Evolutionary conservation across 257 asterid genomes (phyloP).

Genomic region (Solanum ossicruentum): DNA sequence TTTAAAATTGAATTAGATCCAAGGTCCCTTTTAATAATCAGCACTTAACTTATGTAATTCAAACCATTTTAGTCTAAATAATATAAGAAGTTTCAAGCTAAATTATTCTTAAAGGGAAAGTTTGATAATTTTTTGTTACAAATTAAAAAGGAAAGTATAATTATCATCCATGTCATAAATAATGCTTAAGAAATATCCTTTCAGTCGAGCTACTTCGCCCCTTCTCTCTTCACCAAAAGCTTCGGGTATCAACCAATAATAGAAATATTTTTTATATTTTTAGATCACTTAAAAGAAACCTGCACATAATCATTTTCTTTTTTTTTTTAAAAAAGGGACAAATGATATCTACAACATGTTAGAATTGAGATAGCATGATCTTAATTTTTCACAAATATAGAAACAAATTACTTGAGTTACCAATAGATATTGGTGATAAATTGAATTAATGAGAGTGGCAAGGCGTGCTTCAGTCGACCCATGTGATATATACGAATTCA

Average conservation of each 20-base stretch:
- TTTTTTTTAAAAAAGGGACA: too few relatives aligned
- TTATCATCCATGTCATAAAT: background rate
- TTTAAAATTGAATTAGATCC: background rate
- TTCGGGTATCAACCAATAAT: background rate
- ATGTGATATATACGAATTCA: conserved; percentile 28
- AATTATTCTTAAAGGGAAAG: too few relatives aligned
- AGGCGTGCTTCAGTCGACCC: conserved; percentile 22
- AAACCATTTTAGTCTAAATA: background rate
- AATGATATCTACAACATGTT: background rate
- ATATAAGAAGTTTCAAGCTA: too few relatives aligned
- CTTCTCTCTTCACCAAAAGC: too few relatives aligned
- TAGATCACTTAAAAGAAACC: background rate
- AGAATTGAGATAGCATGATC: background rate
- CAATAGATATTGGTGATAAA: background rate
- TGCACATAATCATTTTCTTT: too few relatives aligned
- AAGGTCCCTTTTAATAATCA: background rate
- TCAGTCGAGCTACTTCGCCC: too few relatives aligned
- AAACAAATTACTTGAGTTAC: background rate
- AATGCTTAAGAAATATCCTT: too few relatives aligned
- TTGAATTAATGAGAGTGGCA: background rate
- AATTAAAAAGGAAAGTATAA: too few relatives aligned
- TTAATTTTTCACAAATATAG: background rate
- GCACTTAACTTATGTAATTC: background rate
- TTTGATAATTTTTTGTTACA: too few relatives aligned
- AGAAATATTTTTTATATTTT: background rate